Evolutionary conservation across 345 rosid species (phyloP).

Genomic region (Aquilaria malaccensis): DNA sequence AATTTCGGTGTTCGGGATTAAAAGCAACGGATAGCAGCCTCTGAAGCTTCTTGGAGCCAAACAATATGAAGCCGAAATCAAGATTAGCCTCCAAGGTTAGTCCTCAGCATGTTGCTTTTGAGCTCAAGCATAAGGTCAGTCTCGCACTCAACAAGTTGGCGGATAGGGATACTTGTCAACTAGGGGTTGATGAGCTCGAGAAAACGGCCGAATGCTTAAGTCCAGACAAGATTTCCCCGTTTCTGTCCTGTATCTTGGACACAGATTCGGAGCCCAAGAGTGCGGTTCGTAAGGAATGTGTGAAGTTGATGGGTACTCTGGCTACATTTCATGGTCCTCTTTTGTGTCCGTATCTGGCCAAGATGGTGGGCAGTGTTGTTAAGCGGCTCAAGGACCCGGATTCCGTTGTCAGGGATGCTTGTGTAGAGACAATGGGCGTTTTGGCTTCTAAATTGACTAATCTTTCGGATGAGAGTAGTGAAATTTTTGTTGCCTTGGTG

Average conservation of each 20-base stretch:
- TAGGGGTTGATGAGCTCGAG: conserved; percentile 80
- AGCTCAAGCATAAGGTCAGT: conserved; percentile 69
- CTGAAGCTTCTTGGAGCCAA: too few species aligned
- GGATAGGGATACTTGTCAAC: conserved; percentile 80
- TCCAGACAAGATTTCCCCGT: conserved; percentile 51
- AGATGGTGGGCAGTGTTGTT: conserved; percentile 70
- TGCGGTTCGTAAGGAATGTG: conserved; percentile 63
- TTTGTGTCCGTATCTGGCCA: conserved; percentile 41
- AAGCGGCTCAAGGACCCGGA: conserved; percentile 91
- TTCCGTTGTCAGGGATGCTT: conserved; percentile 81
- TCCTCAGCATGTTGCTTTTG: conserved; percentile 43
- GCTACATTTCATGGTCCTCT: conserved; percentile 45
- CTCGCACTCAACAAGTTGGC: conserved; percentile 76
- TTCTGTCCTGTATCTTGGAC: conserved; percentile 74
- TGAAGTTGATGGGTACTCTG: conserved; percentile 58
- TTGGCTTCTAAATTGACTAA: conserved; percentile 53
- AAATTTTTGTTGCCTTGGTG: conserved; percentile 54
- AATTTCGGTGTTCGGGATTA: too few species aligned
- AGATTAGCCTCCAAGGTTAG: conserved; percentile 39
- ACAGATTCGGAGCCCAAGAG: conserved; percentile 68
- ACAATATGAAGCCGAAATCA: conserved; percentile 40
- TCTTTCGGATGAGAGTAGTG: conserved; percentile 30
- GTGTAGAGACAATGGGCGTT: conserved; percentile 67
- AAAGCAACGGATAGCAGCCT: too few species aligned
- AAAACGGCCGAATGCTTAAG: conserved; percentile 48